Percentiles rank a stretch among this genome's conserved stretches.
Conservation (phyloP, 2,329 filamentous ascomycete species). For the Cryphonectria nitschkei region DNA sequence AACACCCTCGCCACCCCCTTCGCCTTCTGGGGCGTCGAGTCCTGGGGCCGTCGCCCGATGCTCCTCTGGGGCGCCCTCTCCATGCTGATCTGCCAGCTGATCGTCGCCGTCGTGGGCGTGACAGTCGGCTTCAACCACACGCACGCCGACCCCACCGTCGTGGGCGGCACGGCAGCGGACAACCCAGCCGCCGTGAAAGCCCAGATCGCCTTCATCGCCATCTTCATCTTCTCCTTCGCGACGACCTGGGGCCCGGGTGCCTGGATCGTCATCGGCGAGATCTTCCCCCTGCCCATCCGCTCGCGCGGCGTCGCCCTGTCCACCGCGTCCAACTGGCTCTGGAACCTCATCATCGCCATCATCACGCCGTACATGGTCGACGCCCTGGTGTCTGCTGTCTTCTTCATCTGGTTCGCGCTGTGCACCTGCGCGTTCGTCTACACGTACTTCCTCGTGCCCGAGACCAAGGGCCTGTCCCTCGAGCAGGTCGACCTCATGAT, state of each 20-base stretch:
- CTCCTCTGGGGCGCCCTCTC: slow-evolving; percentile 70
- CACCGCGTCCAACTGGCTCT: slow-evolving; percentile 75
- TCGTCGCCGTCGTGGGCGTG: slow-evolving; percentile 65
- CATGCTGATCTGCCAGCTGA: slow-evolving; percentile 72
- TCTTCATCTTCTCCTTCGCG: slow-evolving; percentile 82
- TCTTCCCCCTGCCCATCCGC: slow-evolving; percentile 76
- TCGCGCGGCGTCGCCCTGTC: slow-evolving; percentile 72
- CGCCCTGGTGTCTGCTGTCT: slow-evolving; percentile 44
- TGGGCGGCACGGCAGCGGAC: slow-evolving; percentile 49
- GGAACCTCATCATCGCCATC: slow-evolving; percentile 64
- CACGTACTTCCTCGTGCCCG: slow-evolving; percentile 65
- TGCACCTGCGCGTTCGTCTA: slow-evolving; percentile 60
- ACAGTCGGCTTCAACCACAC: slow-evolving; percentile 36
- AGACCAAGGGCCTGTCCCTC: slow-evolving; percentile 74
- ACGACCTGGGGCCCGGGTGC: slow-evolving; percentile 68
- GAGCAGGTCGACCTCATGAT: slow-evolving; percentile 73
- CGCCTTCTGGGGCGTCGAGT: slow-evolving; percentile 74
- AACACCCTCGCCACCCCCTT: slow-evolving; percentile 74
- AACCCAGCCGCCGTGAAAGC: slow-evolving; percentile 46
- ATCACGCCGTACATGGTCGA: slow-evolving; percentile 74
- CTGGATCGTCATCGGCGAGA: slow-evolving; percentile 74
- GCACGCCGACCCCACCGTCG: not conserved
- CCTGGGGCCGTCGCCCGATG: slow-evolving; percentile 68
- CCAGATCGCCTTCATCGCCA: slow-evolving; percentile 75
- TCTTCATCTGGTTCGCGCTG: slow-evolving; percentile 67